phyloP scores from a whole-genome alignment of 2,329 filamentous ascomycete species.

The Ramularia collo-cygni region DNA sequence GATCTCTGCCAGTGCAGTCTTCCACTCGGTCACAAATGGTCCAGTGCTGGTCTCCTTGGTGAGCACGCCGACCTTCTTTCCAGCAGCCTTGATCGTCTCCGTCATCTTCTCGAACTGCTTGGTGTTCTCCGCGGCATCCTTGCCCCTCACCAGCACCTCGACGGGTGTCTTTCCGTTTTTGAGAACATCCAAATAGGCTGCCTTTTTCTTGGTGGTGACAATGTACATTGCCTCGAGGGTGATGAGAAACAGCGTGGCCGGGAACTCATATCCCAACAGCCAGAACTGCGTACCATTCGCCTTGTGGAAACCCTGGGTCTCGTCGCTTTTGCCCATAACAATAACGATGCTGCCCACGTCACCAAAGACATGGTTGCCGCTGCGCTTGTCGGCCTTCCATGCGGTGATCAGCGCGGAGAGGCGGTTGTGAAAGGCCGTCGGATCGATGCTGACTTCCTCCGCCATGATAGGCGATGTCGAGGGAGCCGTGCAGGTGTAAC shows the following conservation, averaged over 20 bases:
- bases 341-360: constrained; percentile 82
- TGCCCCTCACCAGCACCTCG: constrained; percentile 84
- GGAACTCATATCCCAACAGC: constrained; percentile 97
- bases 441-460: constrained; percentile 91
- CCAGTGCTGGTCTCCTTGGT: constrained; percentile 78
- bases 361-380: constrained; percentile 75
- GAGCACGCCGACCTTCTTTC: constrained; percentile 84
- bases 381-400: constrained; percentile 95
- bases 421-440: constrained; percentile 87
- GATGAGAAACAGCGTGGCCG: constrained; percentile 87
- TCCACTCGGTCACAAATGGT: constrained; percentile 95
- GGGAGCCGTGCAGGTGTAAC: background rate
- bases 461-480: constrained; percentile 42
- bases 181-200: constrained; percentile 85
- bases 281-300: constrained; percentile 98
- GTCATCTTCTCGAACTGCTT: constrained; percentile 81
- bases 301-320: constrained; percentile 82
- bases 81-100: constrained; percentile 79
- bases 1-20: constrained; percentile 67
- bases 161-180: constrained; percentile 85
- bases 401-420: constrained; percentile 77
- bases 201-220: constrained; percentile 95
- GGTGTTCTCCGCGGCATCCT: constrained; percentile 84
- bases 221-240: constrained; percentile 84
- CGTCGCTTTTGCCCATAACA: constrained; percentile 91